Evolutionary conservation across 2,329 filamentous ascomycete genomes (phyloP).

Genomic region (Herpotrichia juniperi): DNA sequence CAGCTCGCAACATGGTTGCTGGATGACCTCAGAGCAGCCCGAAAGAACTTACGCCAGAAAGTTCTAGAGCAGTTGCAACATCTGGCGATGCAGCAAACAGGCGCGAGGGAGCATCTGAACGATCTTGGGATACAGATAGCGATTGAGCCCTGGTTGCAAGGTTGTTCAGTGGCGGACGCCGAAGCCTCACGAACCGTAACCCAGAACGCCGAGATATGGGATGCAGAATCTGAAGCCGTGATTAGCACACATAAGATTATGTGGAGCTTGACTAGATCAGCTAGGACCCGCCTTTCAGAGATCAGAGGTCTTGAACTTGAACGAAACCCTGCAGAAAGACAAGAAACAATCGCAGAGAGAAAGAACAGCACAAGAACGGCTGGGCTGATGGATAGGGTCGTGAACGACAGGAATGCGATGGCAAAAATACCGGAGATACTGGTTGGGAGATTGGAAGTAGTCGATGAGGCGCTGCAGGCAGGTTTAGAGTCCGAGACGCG

Average conservation of each 20-base stretch:
- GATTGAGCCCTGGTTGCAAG: too few relatives aligned
- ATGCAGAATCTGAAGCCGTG: too few relatives aligned
- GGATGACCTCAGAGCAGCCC: neutral
- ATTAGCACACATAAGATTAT: too few relatives aligned
- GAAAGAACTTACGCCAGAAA: neutral
- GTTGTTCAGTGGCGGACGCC: too few relatives aligned
- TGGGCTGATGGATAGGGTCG: slow-evolving; percentile 17
- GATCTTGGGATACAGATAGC: too few relatives aligned
- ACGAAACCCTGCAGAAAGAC: too few relatives aligned
- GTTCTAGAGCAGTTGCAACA: neutral
- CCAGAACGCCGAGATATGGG: too few relatives aligned
- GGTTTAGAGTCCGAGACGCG: slow-evolving; percentile 11
- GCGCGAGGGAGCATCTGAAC: too few relatives aligned
- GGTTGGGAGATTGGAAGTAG: slow-evolving; percentile 3
- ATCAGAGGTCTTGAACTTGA: slow-evolving; percentile 17
- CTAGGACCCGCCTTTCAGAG: neutral
- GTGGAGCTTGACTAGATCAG: too few relatives aligned
- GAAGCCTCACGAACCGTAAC: too few relatives aligned
- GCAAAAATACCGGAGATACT: slow-evolving; percentile 10
- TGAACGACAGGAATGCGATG: slow-evolving; percentile 10
- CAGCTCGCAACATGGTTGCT: neutral
- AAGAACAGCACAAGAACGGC: too few relatives aligned
- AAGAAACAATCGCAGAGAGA: slow-evolving; percentile 11
- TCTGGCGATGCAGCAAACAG: neutral
- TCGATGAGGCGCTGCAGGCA: slow-evolving; percentile 14